Percentiles rank a stretch among this genome's conserved stretches.
Evolutionary conservation across 257 asterid species (phyloP).

Genomic region (Thymus mandschuricus): DNA sequence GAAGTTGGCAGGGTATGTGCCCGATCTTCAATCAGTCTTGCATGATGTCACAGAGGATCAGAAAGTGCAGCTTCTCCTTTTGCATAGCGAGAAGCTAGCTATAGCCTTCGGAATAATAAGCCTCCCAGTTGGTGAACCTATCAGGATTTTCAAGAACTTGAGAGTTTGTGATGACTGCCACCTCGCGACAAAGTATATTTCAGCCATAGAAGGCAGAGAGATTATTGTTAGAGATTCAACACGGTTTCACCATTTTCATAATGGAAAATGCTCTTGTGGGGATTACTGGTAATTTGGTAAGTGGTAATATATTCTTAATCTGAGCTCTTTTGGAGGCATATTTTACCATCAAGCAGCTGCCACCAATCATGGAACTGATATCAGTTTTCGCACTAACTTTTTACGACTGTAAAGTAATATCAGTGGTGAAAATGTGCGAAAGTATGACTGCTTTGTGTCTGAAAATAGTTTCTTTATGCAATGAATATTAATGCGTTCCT

Average conservation of each 20-base stretch:
- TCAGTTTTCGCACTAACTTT: not conserved
- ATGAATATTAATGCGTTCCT: not conserved
- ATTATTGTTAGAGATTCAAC: slow-evolving; percentile 4
- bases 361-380: too few relatives aligned
- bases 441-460: not conserved
- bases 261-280: slow-evolving; percentile 13
- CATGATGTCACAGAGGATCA: slow-evolving; percentile 7
- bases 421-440: not conserved
- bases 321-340: not conserved
- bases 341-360: not conserved
- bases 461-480: too few relatives aligned
- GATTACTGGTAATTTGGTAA: not conserved
- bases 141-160: slow-evolving; percentile 18
- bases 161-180: slow-evolving; percentile 17
- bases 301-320: not conserved
- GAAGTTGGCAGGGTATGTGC: slow-evolving; percentile 7
- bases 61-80: slow-evolving; percentile 10
- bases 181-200: not conserved
- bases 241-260: slow-evolving; percentile 11
- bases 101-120: slow-evolving; percentile 11
- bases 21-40: slow-evolving; percentile 8
- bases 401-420: not conserved
- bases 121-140: not conserved
- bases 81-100: slow-evolving; percentile 13
- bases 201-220: slow-evolving; percentile 14